These are phyloP conservation scores for Aspergillus pseudoglaucus DNA, from an alignment of 2,329 filamentous ascomycete species.

Conservation along the genomic window DNA sequence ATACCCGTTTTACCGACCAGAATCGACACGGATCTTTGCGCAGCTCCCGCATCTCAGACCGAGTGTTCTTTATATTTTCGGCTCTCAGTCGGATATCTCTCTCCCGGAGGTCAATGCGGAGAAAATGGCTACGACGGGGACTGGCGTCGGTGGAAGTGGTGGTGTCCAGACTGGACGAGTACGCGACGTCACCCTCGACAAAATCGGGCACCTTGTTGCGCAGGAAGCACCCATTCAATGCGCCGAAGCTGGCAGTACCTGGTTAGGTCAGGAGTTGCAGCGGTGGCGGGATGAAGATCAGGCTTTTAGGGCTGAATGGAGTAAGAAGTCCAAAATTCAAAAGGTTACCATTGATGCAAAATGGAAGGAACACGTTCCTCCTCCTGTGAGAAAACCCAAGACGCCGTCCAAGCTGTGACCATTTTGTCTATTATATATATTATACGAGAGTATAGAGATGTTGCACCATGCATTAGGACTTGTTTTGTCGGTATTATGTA, in stretches of 20 bases:
- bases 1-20: slow-evolving; percentile 41
- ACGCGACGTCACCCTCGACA: slow-evolving; percentile 56
- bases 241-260: slow-evolving; percentile 54
- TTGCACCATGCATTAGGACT: not conserved
- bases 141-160: slow-evolving; percentile 36
- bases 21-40: slow-evolving; percentile 32
- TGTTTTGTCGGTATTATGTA: not conserved
- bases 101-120: slow-evolving; percentile 32
- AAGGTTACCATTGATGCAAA: slow-evolving; percentile 54
- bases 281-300: slow-evolving; percentile 54
- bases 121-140: slow-evolving; percentile 37
- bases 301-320: slow-evolving; percentile 52
- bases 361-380: slow-evolving; percentile 41
- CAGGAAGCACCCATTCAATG: slow-evolving; percentile 68
- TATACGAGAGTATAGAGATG: not conserved
- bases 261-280: slow-evolving; percentile 52
- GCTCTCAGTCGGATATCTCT: slow-evolving; percentile 37
- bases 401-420: slow-evolving; percentile 21
- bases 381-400: slow-evolving; percentile 21
- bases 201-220: slow-evolving; percentile 71
- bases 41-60: slow-evolving; percentile 40
- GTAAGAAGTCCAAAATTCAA: slow-evolving; percentile 41
- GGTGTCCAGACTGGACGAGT: slow-evolving; percentile 64
- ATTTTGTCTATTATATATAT: not conserved
- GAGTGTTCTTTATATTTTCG: slow-evolving; percentile 42